These are phyloP conservation scores for Dipteronia dyeriana DNA, from an alignment of 345 rosid species.

Conservation along the genomic window DNA sequence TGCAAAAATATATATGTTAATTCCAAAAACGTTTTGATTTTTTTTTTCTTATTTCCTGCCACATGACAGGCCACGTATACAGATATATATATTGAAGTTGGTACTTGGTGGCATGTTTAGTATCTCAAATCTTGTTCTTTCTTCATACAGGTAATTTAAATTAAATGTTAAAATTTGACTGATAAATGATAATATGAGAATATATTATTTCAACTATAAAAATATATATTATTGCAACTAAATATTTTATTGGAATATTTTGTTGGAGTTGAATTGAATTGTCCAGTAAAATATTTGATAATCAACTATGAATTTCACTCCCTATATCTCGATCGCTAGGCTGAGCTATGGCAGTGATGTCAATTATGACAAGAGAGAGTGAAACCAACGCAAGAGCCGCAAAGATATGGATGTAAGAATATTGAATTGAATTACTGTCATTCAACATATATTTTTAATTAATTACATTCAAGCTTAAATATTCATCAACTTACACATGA, in stretches of 20 bases:
- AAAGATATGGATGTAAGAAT: not conserved
- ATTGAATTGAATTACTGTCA: not conserved
- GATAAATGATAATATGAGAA: not conserved
- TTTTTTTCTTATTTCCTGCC: not conserved
- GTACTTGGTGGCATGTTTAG: slow-evolving; percentile 17
- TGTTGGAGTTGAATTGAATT: not conserved
- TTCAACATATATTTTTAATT: slow-evolving; percentile 7
- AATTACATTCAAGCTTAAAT: not conserved
- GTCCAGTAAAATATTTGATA: not conserved
- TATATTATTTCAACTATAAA: not conserved
- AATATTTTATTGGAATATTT: not conserved
- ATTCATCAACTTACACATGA: slow-evolving; percentile 5
- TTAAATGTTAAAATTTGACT: not conserved
- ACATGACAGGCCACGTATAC: not conserved
- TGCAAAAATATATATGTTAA: too few relatives aligned
- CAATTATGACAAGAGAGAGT: not conserved
- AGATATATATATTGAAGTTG: not conserved
- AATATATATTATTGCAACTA: not conserved
- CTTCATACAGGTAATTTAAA: not conserved
- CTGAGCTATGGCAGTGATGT: not conserved
- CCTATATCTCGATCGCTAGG: not conserved
- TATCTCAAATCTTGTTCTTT: slow-evolving; percentile 16
- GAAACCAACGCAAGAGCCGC: not conserved
- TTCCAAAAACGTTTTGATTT: too few relatives aligned
- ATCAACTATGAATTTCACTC: slow-evolving; percentile 3